phyloP scores from a whole-genome alignment of 495 filamentous ascomycete genomes.

The Cercophora samala region DNA sequence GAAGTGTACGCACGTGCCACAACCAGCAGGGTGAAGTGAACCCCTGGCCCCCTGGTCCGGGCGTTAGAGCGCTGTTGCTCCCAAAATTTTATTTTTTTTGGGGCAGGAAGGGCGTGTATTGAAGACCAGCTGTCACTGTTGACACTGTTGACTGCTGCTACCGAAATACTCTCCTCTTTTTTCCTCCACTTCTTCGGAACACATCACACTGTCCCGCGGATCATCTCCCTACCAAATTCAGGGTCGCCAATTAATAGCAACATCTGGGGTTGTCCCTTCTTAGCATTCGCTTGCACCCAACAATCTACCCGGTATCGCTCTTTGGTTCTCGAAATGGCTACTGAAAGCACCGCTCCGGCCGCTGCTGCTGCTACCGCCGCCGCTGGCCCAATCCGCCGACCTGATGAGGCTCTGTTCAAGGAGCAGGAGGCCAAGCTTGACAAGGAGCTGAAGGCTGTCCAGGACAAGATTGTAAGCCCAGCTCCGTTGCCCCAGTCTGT shows the following conservation, averaged over 20 bases:
- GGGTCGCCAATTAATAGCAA: background rate
- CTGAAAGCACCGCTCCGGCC: constrained; percentile 40
- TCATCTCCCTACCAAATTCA: background rate
- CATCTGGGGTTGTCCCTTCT: constrained; percentile 6
- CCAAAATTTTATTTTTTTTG: background rate
- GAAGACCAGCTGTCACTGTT: constrained; percentile 11
- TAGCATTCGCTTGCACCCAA: constrained; percentile 5
- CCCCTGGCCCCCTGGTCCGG: background rate
- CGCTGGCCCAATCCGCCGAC: constrained; percentile 62
- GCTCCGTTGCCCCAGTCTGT: background rate
- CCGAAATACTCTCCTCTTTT: constrained; percentile 10
- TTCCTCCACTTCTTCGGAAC: constrained; percentile 6
- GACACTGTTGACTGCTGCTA: constrained; percentile 2
- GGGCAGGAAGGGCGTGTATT: background rate
- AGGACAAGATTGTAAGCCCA: constrained; percentile 71
- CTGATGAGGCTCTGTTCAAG: constrained; percentile 69
- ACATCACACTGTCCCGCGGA: background rate
- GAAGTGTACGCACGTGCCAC: background rate
- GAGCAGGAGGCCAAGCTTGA: constrained; percentile 69
- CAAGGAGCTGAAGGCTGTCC: constrained; percentile 71
- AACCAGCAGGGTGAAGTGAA: background rate
- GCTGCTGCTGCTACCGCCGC: constrained; percentile 49
- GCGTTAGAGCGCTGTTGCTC: background rate
- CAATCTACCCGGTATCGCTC: constrained; percentile 16
- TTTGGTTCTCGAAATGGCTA: constrained; percentile 35